Conservation (phyloP, 2,329 filamentous ascomycete genomes). For the Beauveria sp. region DNA sequence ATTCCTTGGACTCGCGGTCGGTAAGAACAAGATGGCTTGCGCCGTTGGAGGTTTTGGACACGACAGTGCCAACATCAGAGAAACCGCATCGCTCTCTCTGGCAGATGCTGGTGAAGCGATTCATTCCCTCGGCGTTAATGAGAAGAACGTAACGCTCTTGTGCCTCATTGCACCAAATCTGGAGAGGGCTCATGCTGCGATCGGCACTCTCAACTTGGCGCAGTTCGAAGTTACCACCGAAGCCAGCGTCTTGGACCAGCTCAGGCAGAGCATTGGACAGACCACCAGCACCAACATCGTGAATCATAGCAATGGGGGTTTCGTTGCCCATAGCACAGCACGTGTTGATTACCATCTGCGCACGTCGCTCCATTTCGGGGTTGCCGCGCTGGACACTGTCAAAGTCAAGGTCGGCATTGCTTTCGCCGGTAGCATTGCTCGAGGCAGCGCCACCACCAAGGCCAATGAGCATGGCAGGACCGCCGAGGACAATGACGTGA, state of each 20-base stretch:
- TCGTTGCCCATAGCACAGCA: conserved; percentile 76
- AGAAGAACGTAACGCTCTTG: conserved; percentile 94
- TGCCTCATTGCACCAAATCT: conserved; percentile 97
- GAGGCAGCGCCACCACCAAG: conserved; percentile 93
- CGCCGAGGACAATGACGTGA: conserved; percentile 85
- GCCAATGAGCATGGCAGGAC: conserved; percentile 95
- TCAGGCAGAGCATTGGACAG: conserved; percentile 70
- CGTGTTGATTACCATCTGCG: conserved; percentile 96
- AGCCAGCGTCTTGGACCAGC: conserved; percentile 83
- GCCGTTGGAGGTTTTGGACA: conserved; percentile 52
- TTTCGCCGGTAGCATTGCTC: conserved; percentile 79
- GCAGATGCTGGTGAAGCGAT: conserved; percentile 63
- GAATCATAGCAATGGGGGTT: conserved; percentile 93
- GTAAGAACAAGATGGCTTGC: conserved; percentile 69
- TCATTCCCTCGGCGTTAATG: conserved; percentile 72
- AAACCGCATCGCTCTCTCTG: conserved; percentile 82
- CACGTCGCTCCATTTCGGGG: conserved; percentile 88
- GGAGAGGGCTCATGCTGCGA: conserved; percentile 83
- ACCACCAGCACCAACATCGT: conserved; percentile 93
- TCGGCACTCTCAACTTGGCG: conserved; percentile 88
- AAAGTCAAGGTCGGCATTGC: conserved; percentile 88
- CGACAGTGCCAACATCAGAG: conserved; percentile 79
- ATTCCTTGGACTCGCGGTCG: conserved; percentile 68
- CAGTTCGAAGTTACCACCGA: conserved; percentile 89
- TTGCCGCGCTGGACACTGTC: conserved; percentile 96